Conservation (phyloP, 2,329 filamentous ascomycete genomes). For the Myriosclerotinia curreyana region DNA sequence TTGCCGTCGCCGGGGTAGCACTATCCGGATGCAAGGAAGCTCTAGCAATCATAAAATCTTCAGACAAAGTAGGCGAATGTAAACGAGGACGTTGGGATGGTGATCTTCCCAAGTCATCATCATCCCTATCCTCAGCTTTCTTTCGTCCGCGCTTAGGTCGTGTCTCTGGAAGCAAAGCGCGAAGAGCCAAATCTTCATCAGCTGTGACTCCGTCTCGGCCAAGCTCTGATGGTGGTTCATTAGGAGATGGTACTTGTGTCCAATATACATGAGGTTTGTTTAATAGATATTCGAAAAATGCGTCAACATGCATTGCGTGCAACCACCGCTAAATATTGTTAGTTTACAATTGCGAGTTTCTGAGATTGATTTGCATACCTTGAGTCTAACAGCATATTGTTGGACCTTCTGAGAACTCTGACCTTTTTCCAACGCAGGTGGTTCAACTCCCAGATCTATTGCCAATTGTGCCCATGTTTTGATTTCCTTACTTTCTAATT, state of each 20-base stretch:
- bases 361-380: slow-evolving; percentile 54
- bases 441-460: slow-evolving; percentile 82
- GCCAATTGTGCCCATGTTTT: slow-evolving; percentile 92
- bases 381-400: slow-evolving; percentile 88
- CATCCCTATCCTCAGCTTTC: slow-evolving; percentile 55
- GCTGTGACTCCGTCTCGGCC: slow-evolving; percentile 77
- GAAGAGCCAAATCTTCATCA: slow-evolving; percentile 84
- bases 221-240: slow-evolving; percentile 59
- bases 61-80: slow-evolving; percentile 50
- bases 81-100: slow-evolving; percentile 61
- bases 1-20: slow-evolving; percentile 44
- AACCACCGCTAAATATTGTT: slow-evolving; percentile 71
- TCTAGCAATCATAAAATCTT: slow-evolving; percentile 41
- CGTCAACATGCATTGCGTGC: slow-evolving; percentile 92
- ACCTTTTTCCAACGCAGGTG: slow-evolving; percentile 75
- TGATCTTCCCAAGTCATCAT: slow-evolving; percentile 53
- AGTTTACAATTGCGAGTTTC: slow-evolving; percentile 22
- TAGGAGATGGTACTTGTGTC: slow-evolving; percentile 65
- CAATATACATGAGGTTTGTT: slow-evolving; percentile 77
- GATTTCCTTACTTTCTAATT: slow-evolving; percentile 77
- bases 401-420: slow-evolving; percentile 92
- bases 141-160: slow-evolving; percentile 60
- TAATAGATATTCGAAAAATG: slow-evolving; percentile 88
- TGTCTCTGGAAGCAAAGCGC: slow-evolving; percentile 77
- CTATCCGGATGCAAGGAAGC: slow-evolving; percentile 40